These are phyloP conservation scores for Cicer cuneatum DNA, from an alignment of 306 rosid genomes.

Conservation along the genomic window DNA sequence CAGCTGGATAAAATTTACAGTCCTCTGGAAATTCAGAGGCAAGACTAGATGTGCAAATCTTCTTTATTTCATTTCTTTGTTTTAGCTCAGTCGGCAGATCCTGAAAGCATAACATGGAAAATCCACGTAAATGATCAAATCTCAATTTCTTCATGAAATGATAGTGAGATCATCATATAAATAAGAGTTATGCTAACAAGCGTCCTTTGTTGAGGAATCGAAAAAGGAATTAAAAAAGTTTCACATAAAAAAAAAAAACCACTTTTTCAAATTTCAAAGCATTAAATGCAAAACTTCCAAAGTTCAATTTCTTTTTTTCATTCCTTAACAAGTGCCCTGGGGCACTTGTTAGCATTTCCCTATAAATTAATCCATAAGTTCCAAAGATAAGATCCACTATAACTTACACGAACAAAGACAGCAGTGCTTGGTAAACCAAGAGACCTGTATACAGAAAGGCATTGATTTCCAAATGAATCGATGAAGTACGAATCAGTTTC, in stretches of 20 bases:
- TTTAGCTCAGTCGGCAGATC: slow-evolving; percentile 78
- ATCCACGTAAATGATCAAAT: slow-evolving; percentile 15
- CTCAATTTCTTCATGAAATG: slow-evolving; percentile 19
- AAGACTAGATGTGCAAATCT: slow-evolving; percentile 71
- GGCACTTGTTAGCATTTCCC: too few relatives aligned
- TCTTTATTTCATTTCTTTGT: slow-evolving; percentile 74
- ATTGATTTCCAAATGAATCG: slow-evolving; percentile 89
- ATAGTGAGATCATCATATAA: background rate
- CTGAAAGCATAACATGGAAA: slow-evolving; percentile 50
- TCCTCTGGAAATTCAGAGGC: slow-evolving; percentile 88
- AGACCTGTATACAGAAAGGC: slow-evolving; percentile 90
- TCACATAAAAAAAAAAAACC: too few relatives aligned
- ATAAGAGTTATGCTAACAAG: too few relatives aligned
- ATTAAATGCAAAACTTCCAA: too few relatives aligned
- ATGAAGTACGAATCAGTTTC: slow-evolving; percentile 67
- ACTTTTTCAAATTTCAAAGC: too few relatives aligned
- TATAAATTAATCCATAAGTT: background rate
- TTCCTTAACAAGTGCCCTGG: too few relatives aligned
- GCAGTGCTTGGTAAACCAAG: slow-evolving; percentile 93
- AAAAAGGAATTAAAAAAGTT: too few relatives aligned
- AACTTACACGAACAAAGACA: slow-evolving; percentile 86
- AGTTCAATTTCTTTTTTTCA: too few relatives aligned
- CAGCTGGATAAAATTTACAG: slow-evolving; percentile 86
- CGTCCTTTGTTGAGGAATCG: too few relatives aligned
- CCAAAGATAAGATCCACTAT: slow-evolving; percentile 24